phyloP scores from a whole-genome alignment of 2,329 filamentous ascomycete genomes.

The Cladosporium austrohemisphaericum region DNA sequence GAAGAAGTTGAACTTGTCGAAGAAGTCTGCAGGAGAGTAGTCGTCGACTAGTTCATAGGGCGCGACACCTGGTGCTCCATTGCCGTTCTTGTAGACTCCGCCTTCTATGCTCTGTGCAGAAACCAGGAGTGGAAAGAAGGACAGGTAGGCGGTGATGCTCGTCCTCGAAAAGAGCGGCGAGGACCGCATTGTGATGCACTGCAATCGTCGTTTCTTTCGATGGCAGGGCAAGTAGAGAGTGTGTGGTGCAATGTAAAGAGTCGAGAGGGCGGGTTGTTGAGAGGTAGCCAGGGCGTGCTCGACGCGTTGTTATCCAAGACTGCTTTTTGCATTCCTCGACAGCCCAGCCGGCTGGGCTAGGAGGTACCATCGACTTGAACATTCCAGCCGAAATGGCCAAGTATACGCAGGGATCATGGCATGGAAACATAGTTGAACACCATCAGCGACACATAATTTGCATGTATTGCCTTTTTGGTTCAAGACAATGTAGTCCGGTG shows the following conservation, averaged over 20 bases:
- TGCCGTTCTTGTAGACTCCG: slow-evolving; percentile 25
- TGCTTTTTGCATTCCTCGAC: slow-evolving; percentile 22
- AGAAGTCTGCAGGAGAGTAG: slow-evolving; percentile 30
- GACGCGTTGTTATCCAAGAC: slow-evolving; percentile 24
- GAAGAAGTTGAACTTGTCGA: slow-evolving; percentile 36
- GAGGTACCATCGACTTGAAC: neutral
- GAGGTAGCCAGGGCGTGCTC: slow-evolving; percentile 2
- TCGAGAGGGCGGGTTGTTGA: neutral
- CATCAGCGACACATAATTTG: too few species aligned
- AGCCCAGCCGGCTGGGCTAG: slow-evolving; percentile 2
- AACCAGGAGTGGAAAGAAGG: slow-evolving; percentile 19
- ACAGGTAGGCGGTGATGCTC: slow-evolving; percentile 19
- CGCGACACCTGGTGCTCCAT: slow-evolving; percentile 28
- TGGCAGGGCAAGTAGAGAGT: slow-evolving; percentile 1
- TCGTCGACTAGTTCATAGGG: slow-evolving; percentile 31
- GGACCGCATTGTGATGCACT: slow-evolving; percentile 22
- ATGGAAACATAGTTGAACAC: too few species aligned
- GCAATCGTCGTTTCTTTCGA: neutral
- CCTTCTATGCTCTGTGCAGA: slow-evolving; percentile 28
- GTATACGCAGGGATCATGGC: slow-evolving; percentile 1
- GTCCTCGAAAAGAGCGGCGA: slow-evolving; percentile 26
- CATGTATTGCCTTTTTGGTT: too few species aligned
- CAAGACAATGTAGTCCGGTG: too few species aligned
- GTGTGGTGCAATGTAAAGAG: slow-evolving; percentile 1
- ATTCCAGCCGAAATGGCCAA: slow-evolving; percentile 8